Conservation (phyloP, 805 yeast genomes). For the Nakazawaea holstii region DNA sequence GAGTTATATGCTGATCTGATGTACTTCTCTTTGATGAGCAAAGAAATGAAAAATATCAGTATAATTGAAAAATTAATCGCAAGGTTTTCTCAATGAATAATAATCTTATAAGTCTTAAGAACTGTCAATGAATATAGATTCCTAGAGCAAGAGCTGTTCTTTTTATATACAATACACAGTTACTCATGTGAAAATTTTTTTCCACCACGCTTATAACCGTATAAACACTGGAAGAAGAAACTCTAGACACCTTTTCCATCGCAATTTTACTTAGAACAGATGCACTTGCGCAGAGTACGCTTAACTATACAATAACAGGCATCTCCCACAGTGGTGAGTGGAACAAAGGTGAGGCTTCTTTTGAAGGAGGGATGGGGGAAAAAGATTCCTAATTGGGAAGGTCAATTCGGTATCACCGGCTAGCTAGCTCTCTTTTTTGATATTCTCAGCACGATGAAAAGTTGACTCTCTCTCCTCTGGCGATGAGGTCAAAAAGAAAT, state of each 20-base stretch:
- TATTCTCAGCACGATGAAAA: not conserved
- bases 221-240: not conserved
- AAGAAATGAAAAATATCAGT: too few species aligned
- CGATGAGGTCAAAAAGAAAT: too few species aligned
- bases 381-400: slow-evolving; percentile 2
- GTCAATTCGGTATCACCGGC: not conserved
- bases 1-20: not conserved
- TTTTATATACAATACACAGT: not conserved
- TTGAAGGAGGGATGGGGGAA: not conserved
- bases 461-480: too few species aligned
- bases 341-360: too few species aligned
- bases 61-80: too few species aligned
- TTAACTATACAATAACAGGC: not conserved
- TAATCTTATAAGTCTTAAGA: too few species aligned
- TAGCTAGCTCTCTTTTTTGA: not conserved
- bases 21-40: too few species aligned
- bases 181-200: not conserved
- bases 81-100: too few species aligned
- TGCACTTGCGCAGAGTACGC: not conserved
- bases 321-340: too few species aligned
- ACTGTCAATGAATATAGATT: not conserved
- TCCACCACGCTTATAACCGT: not conserved
- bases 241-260: slow-evolving; percentile 1
- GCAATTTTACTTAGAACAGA: not conserved
- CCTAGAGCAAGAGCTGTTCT: not conserved